Base-by-base conservation (phyloP, 176 grass and related monocot species). In the Juncus inflexus region DNA sequence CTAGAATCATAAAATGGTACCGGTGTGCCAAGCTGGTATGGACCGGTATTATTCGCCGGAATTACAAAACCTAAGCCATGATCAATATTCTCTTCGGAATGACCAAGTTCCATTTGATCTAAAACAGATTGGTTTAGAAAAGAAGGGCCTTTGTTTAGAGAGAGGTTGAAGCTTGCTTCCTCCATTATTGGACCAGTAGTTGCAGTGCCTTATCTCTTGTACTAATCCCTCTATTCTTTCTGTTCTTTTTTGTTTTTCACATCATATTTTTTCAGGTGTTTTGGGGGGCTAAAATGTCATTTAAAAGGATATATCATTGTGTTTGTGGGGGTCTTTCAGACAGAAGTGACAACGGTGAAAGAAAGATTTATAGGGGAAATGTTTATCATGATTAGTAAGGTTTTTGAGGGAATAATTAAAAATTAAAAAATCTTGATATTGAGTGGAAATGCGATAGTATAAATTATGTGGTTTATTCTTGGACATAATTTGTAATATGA, bases 251-350 rank as follows among this genome's bases (percentile, higher is more conserved):
- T 69, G 64, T 69, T 13, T 14, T 40, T 40, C 66, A 55, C 36
- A 43, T 55, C 49, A 19, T 12, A 37, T 40, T 69, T 69, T 35
- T 55, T 55, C 35, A 36, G 45, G 14, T 35, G 40, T 12, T 37
- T 55, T 69, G 51, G 52, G 3, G n/a, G 50, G 12, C 12, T 55
- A 16, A 0, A 54, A 54, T 40, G 16, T 37, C 52, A 55, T 35
- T 47, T 11, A 69, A 54, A 35, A 37, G 10, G 16, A 67, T 51
- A 67, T 10, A 50, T 7, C 37, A 28, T 53, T 37, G 37, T 35
- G 50, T 69, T 69, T 69, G 65, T 69, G 65, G 63, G 43, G 63
- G 42, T 51, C 63, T 51, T 51, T 66, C 63, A 65, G 63, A 65
- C 42, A 16, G 13, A 28, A 65, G 9, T 50, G 40, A 6, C 15